These are phyloP conservation scores for Mycena venus DNA, from an alignment of 768 basidiomycete genomes.

Conservation along the genomic window DNA sequence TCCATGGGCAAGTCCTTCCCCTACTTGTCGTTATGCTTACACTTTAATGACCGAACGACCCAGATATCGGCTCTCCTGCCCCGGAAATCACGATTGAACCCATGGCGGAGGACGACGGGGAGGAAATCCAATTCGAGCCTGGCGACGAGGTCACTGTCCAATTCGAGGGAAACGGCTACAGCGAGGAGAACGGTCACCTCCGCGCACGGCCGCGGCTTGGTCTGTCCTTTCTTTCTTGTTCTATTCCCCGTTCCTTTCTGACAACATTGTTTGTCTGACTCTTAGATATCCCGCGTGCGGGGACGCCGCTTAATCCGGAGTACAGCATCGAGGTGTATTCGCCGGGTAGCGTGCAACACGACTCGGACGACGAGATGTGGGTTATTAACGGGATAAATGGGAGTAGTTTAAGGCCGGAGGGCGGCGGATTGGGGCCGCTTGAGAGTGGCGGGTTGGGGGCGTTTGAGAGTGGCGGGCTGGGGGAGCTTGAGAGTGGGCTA, in stretches of 20 bases:
- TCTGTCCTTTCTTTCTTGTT: background rate
- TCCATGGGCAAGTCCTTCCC: conserved; percentile 8
- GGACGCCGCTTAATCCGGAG: conserved; percentile 32
- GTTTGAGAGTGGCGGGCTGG: too few species aligned
- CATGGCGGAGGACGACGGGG: conserved; percentile 26
- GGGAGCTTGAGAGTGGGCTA: too few species aligned
- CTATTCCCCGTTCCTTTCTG: background rate
- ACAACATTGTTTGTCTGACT: background rate
- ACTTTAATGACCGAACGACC: background rate
- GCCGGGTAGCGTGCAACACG: conserved; percentile 24
- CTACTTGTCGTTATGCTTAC: background rate
- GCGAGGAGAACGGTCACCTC: background rate
- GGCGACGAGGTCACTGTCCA: background rate
- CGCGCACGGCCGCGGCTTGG: background rate
- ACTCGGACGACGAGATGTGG: conserved; percentile 29
- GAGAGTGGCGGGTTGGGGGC: too few species aligned
- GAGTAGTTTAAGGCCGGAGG: background rate
- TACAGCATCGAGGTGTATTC: conserved; percentile 33
- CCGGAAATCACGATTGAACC: conserved; percentile 35
- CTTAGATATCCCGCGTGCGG: conserved; percentile 11
- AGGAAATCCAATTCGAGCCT: background rate
- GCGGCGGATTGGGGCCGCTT: conserved; percentile 3
- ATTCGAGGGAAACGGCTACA: conserved; percentile 9
- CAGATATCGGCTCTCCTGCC: conserved; percentile 27
- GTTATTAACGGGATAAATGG: conserved; percentile 6